Base-by-base conservation (phyloP, 495 filamentous ascomycete genomes). In the Darksidea phi region DNA sequence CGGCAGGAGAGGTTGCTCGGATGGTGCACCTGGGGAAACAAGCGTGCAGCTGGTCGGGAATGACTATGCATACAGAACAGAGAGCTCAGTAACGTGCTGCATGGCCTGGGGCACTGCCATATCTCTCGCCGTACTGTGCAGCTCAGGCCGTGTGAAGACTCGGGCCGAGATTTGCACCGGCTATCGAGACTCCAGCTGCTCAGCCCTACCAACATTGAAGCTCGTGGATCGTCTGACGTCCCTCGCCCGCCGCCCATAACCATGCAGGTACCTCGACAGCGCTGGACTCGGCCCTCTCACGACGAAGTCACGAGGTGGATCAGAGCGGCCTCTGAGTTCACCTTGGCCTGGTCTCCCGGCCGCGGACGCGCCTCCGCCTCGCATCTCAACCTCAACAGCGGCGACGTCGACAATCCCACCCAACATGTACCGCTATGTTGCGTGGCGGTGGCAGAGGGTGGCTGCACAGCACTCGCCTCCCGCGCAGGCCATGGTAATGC, bases 181-280 rank as follows among this genome's bases (percentile, higher is more conserved):
- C 41, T 3, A 43, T 43, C 41, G 18, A 4, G 41, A 43, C 18
- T 43, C 18, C 15, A 6, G 5, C 13, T 13, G 15, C 13, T 43
- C 41, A 43, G 41, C 41, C 41, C 41, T 43, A 43, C 41, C n/a
- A n/a, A n/a, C n/a, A n/a, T n/a, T n/a, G 13, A 43, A 43, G 41
- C 41, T 43, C 41, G 18, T 15, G 3, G 41, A 15, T 43, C 6
- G 41, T 20, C 13, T 43, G 15, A 43, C 41, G 15, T 43, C 41
- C 41, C 3, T 8, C 36, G 36, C 15, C 36, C 36, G 15, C 8
- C 41, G 15, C 5, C 41, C 41, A 6, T 43, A 4, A 15, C 41
- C 41, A 43, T 43, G 41, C 41, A 43, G 41, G 41, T 43, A 43
- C 41, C 13, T 43, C 15, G 15, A 43, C 15, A 15, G 15, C 41